Base-by-base conservation (phyloP, 768 basidiomycete species). In the Rhizopogon sp. region DNA sequence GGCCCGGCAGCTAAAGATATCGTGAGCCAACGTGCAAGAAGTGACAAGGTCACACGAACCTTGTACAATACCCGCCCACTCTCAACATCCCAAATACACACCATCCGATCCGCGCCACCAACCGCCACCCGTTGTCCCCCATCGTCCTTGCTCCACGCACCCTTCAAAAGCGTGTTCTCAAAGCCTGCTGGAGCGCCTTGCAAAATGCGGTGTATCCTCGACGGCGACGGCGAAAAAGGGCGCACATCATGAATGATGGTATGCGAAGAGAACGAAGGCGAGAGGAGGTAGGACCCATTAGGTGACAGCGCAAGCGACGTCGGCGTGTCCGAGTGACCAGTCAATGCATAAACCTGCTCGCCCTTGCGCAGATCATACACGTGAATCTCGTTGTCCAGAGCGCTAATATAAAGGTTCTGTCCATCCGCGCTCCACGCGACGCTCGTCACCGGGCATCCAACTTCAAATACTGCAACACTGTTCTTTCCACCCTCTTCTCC, bases 351-450 rank as follows among this genome's bases (percentile, higher is more conserved):
- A 2, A 94, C 81, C 62, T 93, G 79, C 57, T 87, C 82, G 56
- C 82, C 75, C 72, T 93, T 95, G 64, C 96, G 83, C 43, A 98
- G 72, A 73, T 98, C 96, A 67, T 89, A 94, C 16, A 93, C 85
- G 67, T 98, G 94, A 57, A 99, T 87, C 69, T 93, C 93, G 61
- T 99, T 99, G 72, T 99, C 96, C 63, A 98, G 70, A 13, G 90
- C 93, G 5, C 88, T 95, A n/a, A 92, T 82, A 60, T 92, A 99
- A 35, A 97, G 79, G 56, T 83, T 88, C 56, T 88, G 80, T 2
- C 93, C 97, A 65, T 99, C 97, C 17, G 83, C 84, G 67, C 89
- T 88, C 94, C 90, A 98, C 62, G 87, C 88, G 0, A 95, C 95
- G 1, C 88, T 79, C 13, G 96, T 99, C 31, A 93, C 90, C 0